phyloP scores from a whole-genome alignment of 371 early-diverging fungal species.

The Capniomyces stellatus region DNA sequence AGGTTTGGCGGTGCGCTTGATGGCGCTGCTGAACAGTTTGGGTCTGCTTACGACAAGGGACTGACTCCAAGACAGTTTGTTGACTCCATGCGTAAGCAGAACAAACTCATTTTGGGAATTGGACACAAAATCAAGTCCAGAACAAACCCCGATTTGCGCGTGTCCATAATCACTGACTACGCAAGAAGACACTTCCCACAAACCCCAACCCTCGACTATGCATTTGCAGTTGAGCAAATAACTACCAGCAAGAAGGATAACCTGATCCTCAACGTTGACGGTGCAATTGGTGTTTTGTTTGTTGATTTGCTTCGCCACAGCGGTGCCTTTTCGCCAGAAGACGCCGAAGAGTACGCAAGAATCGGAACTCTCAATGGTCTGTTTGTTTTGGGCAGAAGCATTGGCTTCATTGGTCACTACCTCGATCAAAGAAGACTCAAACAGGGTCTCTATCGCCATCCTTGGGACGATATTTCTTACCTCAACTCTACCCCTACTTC shows the following conservation, averaged over 20 bases:
- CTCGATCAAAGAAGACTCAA: constrained; percentile 91
- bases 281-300: constrained; percentile 87
- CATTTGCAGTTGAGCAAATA: constrained; percentile 82
- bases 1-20: constrained; percentile 95
- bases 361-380: constrained; percentile 94
- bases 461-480: constrained; percentile 96
- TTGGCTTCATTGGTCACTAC: constrained; percentile 96
- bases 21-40: constrained; percentile 84
- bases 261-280: constrained; percentile 93
- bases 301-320: constrained; percentile 85
- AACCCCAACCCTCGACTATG: constrained; percentile 80
- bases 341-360: constrained; percentile 89
- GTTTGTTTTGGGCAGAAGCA: constrained; percentile 86
- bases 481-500: too few relatives aligned
- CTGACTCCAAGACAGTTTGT: constrained; percentile 83
- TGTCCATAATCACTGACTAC: constrained; percentile 80
- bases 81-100: constrained; percentile 71
- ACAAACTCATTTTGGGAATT: constrained; percentile 89
- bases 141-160: constrained; percentile 95
- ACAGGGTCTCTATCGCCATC: constrained; percentile 93
- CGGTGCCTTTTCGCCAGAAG: constrained; percentile 83
- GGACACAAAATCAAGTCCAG: constrained; percentile 98
- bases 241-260: constrained; percentile 96
- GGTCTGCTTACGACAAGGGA: constrained; percentile 73
- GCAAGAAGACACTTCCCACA: constrained; percentile 77